These are phyloP conservation scores for Phytophthora cactorum DNA, from an alignment of 352 stramenopile species.

Conservation along the genomic window DNA sequence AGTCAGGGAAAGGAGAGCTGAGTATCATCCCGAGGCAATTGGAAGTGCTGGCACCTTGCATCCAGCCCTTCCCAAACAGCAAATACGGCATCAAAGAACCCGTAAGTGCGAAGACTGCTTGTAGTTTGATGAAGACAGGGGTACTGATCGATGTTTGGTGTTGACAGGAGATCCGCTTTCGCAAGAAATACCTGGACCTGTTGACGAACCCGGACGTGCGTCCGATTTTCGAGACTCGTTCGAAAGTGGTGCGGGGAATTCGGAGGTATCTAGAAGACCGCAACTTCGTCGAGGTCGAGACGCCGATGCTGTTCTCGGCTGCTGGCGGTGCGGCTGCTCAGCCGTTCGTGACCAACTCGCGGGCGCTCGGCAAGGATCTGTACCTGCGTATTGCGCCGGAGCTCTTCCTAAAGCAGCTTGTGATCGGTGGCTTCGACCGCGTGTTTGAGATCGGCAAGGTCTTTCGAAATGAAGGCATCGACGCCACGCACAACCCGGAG, in stretches of 20 bases:
- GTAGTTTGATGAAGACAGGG: background rate
- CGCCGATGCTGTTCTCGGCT: constrained; percentile 99
- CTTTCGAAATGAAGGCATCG: constrained; percentile 98
- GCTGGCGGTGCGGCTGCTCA: constrained; percentile 96
- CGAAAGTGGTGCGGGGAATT: constrained; percentile 79
- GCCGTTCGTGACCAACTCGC: constrained; percentile 98
- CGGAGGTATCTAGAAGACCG: constrained; percentile 75
- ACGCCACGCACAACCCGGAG: constrained; percentile 99
- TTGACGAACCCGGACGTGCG: constrained; percentile 95
- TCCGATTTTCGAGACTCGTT: constrained; percentile 93
- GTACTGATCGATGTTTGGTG: constrained; percentile 45
- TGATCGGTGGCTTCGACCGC: constrained; percentile 96
- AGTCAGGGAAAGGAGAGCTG: constrained; percentile 85
- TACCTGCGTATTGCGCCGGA: constrained; percentile 97
- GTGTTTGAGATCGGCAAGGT: constrained; percentile 99
- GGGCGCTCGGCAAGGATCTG: constrained; percentile 96
- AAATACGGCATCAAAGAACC: constrained; percentile 96
- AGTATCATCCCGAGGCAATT: constrained; percentile 89
- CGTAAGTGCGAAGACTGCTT: constrained; percentile 36
- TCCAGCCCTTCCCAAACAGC: constrained; percentile 85
- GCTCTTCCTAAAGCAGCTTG: constrained; percentile 97
- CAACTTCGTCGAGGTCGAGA: constrained; percentile 93
- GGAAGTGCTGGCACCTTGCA: constrained; percentile 94
- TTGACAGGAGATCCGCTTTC: constrained; percentile 97
- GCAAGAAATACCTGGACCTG: constrained; percentile 98